Conservation (phyloP, 345 rosid genomes). For the Abelmoschus esculentus region DNA sequence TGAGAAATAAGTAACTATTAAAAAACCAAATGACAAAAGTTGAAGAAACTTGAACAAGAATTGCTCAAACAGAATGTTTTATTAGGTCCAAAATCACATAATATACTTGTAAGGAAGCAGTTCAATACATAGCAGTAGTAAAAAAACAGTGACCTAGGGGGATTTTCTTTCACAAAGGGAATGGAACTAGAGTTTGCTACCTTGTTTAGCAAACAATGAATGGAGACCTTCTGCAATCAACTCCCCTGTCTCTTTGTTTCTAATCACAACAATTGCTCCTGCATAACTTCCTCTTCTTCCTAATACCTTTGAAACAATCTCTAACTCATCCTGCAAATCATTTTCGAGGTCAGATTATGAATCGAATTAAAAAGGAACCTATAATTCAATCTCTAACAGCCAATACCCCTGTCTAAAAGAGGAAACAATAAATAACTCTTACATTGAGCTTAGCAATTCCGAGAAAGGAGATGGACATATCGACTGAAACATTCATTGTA, state of each 20-base stretch:
- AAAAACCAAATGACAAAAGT: not conserved
- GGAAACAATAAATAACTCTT: not conserved
- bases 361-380: not conserved
- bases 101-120: not conserved
- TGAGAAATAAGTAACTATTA: no score
- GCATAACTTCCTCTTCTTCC: constrained; percentile 64
- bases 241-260: constrained; percentile 67
- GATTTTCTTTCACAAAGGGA: not conserved
- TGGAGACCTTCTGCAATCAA: constrained; percentile 90
- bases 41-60: not conserved
- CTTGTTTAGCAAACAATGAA: constrained; percentile 59
- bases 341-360: not conserved
- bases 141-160: not conserved
- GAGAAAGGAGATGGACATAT: constrained; percentile 77
- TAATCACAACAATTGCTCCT: constrained; percentile 59
- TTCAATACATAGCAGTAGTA: not conserved
- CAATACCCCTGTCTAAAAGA: not conserved
- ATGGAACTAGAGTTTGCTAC: constrained; percentile 56
- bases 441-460: constrained; percentile 55
- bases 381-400: not conserved
- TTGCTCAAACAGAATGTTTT: not conserved
- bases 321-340: constrained; percentile 65
- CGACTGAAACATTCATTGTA: constrained; percentile 70
- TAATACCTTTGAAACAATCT: constrained; percentile 56
- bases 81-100: not conserved